These are phyloP conservation scores for Ambrosia trifida DNA, from an alignment of 129 eudicot species.

Conservation along the genomic window DNA sequence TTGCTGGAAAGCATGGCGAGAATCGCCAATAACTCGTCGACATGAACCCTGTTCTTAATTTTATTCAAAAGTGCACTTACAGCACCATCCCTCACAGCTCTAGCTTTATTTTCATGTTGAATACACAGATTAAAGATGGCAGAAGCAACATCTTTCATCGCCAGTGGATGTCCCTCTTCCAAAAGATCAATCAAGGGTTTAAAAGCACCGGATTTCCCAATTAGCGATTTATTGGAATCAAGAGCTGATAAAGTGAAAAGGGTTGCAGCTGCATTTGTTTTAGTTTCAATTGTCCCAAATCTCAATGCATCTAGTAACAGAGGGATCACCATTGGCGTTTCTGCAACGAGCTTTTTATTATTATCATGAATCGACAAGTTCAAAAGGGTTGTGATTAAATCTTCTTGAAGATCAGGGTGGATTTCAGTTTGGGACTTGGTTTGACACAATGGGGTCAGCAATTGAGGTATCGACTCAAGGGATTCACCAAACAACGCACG, in stretches of 20 bases:
- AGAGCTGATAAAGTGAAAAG: conserved; percentile 91
- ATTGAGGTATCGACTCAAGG: conserved; percentile 55
- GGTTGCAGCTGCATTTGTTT: conserved; percentile 89
- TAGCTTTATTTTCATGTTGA: conserved; percentile 72
- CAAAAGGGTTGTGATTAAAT: conserved; percentile 77
- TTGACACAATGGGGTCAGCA: conserved; percentile 63
- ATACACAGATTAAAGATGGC: conserved; percentile 87
- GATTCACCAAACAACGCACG: conserved; percentile 86
- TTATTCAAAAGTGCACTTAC: conserved; percentile 70
- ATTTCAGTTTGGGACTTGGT: conserved; percentile 36
- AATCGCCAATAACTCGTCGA: conserved; percentile 76
- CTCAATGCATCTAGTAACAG: conserved; percentile 65
- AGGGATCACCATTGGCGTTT: conserved; percentile 71
- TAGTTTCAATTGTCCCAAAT: conserved; percentile 69
- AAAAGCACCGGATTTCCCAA: conserved; percentile 81
- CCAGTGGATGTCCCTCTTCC: conserved; percentile 76
- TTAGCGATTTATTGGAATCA: conserved; percentile 77
- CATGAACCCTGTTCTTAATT: conserved; percentile 49
- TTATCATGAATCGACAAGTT: conserved; percentile 87
- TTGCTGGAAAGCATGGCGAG: conserved; percentile 90
- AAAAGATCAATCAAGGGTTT: conserved; percentile 72
- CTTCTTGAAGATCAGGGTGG: conserved; percentile 84
- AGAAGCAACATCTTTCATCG: conserved; percentile 90
- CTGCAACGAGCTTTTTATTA: conserved; percentile 88
- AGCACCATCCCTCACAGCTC: conserved; percentile 85